Base-by-base conservation (phyloP, 2,329 filamentous ascomycete species). In the Aspergillus tanneri region DNA sequence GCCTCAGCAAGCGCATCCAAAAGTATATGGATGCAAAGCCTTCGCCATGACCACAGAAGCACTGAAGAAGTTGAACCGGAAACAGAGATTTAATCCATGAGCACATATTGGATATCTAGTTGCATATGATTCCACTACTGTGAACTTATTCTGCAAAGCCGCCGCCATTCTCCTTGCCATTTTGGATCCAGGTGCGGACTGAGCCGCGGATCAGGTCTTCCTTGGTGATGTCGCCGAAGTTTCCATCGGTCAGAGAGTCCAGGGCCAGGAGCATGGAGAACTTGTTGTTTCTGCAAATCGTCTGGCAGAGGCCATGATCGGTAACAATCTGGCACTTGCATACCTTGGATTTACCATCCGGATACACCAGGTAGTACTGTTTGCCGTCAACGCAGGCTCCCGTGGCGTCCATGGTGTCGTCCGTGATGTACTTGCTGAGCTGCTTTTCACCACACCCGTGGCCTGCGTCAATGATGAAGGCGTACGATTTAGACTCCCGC, bases 81-180 rank as follows among this genome's bases (percentile, higher is more conserved):
- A n/a, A n/a, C n/a, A n/a, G n/a, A n/a, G n/a, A n/a, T n/a, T n/a
- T n/a, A n/a, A n/a, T n/a, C n/a, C n/a, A n/a, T n/a, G n/a, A n/a
- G n/a, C n/a, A n/a, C n/a, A n/a, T n/a, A n/a, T n/a, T n/a, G n/a
- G n/a, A n/a, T n/a, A n/a, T n/a, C n/a, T n/a, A n/a, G n/a, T n/a
- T n/a, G n/a, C n/a, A n/a, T n/a, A n/a, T n/a, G n/a, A n/a, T n/a
- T n/a, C n/a, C n/a, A n/a, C n/a, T n/a, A n/a, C n/a, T n/a, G n/a
- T n/a, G n/a, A n/a, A n/a, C n/a, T n/a, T n/a, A n/a, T n/a, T n/a
- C n/a, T n/a, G n/a, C 52, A 11, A 45, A n/a, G 22, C 35, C 42
- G 44, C 47, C 65, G 21, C 59, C 60, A 53, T 72, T 72, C 21
- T 54, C 42, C 18, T 60, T 58, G 49, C 63, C 60, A 43, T 71